These are phyloP conservation scores for Aegilops tauschii DNA, from an alignment of 176 grass and related monocot genomes.

Conservation along the genomic window DNA sequence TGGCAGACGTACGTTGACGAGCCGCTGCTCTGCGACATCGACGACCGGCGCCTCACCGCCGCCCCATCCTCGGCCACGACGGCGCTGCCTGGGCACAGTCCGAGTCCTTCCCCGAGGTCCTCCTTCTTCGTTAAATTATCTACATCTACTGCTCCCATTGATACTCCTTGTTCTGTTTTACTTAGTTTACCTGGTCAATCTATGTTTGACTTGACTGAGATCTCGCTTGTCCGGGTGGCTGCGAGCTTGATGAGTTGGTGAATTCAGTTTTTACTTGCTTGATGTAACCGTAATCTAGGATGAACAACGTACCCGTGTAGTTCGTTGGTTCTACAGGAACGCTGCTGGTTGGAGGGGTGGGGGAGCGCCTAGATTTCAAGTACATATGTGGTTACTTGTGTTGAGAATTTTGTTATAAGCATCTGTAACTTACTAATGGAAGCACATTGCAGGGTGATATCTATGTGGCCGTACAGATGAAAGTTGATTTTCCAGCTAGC, in stretches of 20 bases:
- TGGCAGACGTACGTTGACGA: slow-evolving; percentile 65
- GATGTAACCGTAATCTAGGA: background rate
- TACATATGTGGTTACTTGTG: background rate
- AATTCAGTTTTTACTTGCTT: background rate
- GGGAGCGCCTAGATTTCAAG: background rate
- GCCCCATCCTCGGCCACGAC: slow-evolving; percentile 49
- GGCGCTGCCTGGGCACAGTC: slow-evolving; percentile 44
- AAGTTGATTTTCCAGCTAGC: background rate
- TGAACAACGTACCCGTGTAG: too few species aligned
- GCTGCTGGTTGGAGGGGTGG: too few species aligned
- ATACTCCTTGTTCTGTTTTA: background rate
- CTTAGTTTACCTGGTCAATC: background rate
- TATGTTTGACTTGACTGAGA: background rate
- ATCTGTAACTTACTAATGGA: background rate
- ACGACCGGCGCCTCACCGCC: slow-evolving; percentile 37
- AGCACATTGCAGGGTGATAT: background rate
- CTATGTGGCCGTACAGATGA: too few species aligned
- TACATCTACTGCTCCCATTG: background rate
- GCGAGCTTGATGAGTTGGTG: background rate
- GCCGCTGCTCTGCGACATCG: slow-evolving; percentile 47
- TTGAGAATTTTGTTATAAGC: background rate
- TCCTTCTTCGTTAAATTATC: background rate
- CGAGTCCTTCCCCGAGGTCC: slow-evolving; percentile 29
- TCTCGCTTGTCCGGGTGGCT: background rate
- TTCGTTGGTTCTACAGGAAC: too few species aligned